Base-by-base conservation (phyloP, 768 basidiomycete genomes). In the Agrocybe praecox region DNA sequence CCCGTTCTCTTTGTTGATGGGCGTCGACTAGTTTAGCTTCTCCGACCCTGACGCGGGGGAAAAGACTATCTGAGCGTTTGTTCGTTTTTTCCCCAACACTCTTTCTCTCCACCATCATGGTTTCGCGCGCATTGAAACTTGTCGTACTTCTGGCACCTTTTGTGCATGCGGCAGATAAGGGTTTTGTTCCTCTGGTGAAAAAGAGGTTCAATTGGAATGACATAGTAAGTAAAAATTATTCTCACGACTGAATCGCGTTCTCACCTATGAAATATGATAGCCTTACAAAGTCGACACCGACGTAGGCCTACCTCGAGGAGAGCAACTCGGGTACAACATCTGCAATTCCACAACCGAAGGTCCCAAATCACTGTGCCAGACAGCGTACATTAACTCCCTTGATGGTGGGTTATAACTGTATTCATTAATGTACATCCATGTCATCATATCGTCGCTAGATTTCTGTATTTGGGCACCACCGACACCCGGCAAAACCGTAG, bases 291-390 rank as follows among this genome's bases (percentile, higher is more conserved):
- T 73, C 21, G 75, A 76, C 49, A 73, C 69, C 11, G 74, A 77
- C 55, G 42, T 55, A 8, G 68, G 65, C 24, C 66, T 74, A 6
- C 62, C 65, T 57, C 68, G 76, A 45, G 76, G 76, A 18, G 57
- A 72, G 15, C 89, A 90, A 65, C 62, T 65, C n/a, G 89, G 89
- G 17, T 88, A 87, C 76, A 88, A 88, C 67, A 64, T 73, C 9
- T 89, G 87, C 69, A 90, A 89, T 69, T 79, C 82, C 1, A 84
- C 86, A n/a, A 89, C 89, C 0, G 76, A 88, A 67, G 78, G 75
- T 60, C 84, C 80, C 50, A 18, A 74, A 1, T 89, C 88, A 5
- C 63, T 74, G 19, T 81, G 88, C 63, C 89, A 90, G 67, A 90
- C 89, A 1, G 67, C 78, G 4, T 76, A 83, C 61, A 66, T 84